Percentiles rank a stretch among this genome's conserved stretches.
phyloP scores from a whole-genome alignment of 2,329 filamentous ascomycete genomes.

The Aspergillus tamarii region DNA sequence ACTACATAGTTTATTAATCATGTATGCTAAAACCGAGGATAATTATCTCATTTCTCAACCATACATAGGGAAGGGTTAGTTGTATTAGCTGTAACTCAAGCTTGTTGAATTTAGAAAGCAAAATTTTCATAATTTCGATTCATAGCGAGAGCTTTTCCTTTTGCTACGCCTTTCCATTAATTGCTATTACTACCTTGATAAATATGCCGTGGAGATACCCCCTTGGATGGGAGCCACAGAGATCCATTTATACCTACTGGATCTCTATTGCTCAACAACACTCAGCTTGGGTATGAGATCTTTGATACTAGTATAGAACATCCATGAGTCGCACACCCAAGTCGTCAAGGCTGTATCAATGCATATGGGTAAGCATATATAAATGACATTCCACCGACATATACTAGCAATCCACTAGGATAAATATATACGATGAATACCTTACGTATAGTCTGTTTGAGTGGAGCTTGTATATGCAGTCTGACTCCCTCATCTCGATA shows the following conservation, averaged over 20 bases:
- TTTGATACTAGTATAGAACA: not conserved
- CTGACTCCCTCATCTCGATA: not conserved
- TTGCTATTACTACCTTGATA: not conserved
- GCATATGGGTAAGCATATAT: not conserved
- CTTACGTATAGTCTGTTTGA: not conserved
- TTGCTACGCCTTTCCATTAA: not conserved
- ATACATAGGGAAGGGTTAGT: not conserved
- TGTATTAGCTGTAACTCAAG: not conserved
- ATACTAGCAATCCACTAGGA: not conserved
- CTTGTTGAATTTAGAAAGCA: not conserved
- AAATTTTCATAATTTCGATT: not conserved
- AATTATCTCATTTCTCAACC: not conserved
- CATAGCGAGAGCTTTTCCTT: not conserved
- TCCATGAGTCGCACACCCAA: not conserved
- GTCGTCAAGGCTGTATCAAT: not conserved
- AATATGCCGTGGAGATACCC: not conserved
- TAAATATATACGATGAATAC: not conserved
- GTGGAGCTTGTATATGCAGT: not conserved
- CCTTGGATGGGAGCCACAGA: not conserved
- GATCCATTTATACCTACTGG: not conserved
- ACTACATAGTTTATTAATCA: not conserved
- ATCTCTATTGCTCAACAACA: not conserved
- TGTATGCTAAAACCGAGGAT: not conserved
- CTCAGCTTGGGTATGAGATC: not conserved
- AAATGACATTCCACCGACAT: not conserved